phyloP scores from a whole-genome alignment of 176 grass and related monocot species.

The Oryza australiensis region DNA sequence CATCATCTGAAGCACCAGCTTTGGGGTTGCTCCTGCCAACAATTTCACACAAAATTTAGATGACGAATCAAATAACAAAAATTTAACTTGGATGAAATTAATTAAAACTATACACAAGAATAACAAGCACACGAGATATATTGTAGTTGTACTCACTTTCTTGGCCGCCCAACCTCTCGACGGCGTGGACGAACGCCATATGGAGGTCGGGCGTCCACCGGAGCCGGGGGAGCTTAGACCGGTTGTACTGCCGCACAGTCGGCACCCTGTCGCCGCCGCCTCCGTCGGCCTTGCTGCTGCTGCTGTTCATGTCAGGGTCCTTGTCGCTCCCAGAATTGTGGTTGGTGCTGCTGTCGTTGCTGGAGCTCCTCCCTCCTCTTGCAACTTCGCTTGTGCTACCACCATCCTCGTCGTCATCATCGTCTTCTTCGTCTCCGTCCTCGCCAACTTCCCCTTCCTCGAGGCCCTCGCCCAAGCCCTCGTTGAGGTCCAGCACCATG shows the following conservation, averaged over 20 bases:
- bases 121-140: background rate
- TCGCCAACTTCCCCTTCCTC: conserved; percentile 21
- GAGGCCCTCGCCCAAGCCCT: conserved; percentile 35
- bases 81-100: background rate
- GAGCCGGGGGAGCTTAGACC: conserved; percentile 83
- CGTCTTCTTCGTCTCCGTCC: conserved; percentile 10
- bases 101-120: background rate
- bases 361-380: conserved; percentile 38
- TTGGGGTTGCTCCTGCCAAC: conserved; percentile 88
- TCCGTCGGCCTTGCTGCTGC: conserved; percentile 42
- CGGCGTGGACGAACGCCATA: conserved; percentile 83
- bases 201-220: conserved; percentile 97
- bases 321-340: conserved; percentile 39
- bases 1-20: conserved; percentile 99
- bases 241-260: conserved; percentile 81
- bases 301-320: conserved; percentile 28
- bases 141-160: conserved; percentile 90
- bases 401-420: conserved; percentile 11
- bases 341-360: conserved; percentile 57
- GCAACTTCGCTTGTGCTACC: conserved; percentile 46
- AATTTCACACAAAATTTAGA: background rate
- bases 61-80: background rate
- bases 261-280: conserved; percentile 42
- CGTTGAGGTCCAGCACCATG: conserved; percentile 71
- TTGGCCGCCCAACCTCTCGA: conserved; percentile 93